phyloP scores from a whole-genome alignment of 1,284 basidiomycete species.

The Austropuccinia psidii region DNA sequence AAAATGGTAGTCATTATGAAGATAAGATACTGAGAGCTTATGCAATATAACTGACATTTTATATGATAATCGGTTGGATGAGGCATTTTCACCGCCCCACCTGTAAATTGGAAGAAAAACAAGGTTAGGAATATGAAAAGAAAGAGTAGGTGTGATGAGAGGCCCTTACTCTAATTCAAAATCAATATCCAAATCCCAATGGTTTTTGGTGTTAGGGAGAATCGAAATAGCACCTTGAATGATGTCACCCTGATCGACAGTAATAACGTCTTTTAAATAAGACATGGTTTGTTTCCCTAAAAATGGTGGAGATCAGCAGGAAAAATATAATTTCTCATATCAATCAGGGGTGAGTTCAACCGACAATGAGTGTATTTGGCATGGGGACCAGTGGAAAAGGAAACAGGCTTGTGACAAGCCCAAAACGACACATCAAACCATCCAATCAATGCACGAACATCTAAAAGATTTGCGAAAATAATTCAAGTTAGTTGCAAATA shows the following conservation, averaged over 20 bases:
- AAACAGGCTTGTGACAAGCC: constrained; percentile 90
- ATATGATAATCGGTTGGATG: constrained; percentile 22
- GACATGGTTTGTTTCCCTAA: constrained; percentile 77
- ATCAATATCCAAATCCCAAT: constrained; percentile 81
- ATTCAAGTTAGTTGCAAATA: neutral
- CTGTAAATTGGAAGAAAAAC: neutral
- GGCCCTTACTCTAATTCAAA: constrained; percentile 62
- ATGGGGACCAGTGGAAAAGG: constrained; percentile 90
- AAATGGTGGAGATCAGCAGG: constrained; percentile 44
- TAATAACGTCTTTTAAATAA: constrained; percentile 70
- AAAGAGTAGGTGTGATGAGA: neutral
- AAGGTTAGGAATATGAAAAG: too few species aligned
- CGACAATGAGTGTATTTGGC: constrained; percentile 54
- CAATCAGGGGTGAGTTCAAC: neutral
- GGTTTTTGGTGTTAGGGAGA: constrained; percentile 79
- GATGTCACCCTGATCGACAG: constrained; percentile 58
- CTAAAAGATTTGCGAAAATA: constrained; percentile 50
- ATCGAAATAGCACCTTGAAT: constrained; percentile 67
- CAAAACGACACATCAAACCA: constrained; percentile 99
- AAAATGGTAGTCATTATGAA: neutral
- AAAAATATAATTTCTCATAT: constrained; percentile 70
- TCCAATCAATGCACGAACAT: constrained; percentile 96
- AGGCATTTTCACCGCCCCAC: neutral
- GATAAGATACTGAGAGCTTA: too few species aligned
- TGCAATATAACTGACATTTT: constrained; percentile 27